phyloP scores from a whole-genome alignment of 768 basidiomycete genomes.

The Gloeopeniophorella convolvens region DNA sequence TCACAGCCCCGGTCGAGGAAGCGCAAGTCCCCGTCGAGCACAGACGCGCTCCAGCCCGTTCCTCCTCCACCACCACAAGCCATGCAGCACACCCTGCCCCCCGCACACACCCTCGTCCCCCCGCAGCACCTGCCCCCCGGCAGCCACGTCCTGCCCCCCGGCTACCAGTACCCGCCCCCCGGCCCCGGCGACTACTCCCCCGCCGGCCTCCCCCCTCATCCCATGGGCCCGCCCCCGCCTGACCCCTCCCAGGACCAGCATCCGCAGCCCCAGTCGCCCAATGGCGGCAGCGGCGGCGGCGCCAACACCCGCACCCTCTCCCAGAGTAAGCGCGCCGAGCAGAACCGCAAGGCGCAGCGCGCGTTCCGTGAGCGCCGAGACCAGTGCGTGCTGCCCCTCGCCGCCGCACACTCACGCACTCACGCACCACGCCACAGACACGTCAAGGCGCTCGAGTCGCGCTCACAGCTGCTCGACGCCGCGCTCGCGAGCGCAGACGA shows the following conservation, averaged over 20 bases:
- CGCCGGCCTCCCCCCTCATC: slow-evolving; percentile 15
- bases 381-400: slow-evolving; percentile 48
- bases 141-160: slow-evolving; percentile 25
- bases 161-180: slow-evolving; percentile 34
- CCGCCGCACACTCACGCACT: slow-evolving; percentile 9
- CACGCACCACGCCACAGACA: slow-evolving; percentile 42
- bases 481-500: slow-evolving; percentile 83
- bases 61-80: slow-evolving; percentile 38
- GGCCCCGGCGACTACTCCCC: slow-evolving; percentile 14
- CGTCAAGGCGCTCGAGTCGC: slow-evolving; percentile 80
- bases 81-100: slow-evolving; percentile 26
- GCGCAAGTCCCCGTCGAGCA: slow-evolving; percentile 58
- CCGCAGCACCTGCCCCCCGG: slow-evolving; percentile 20
- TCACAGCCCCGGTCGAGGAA: slow-evolving; percentile 50
- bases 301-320: slow-evolving; percentile 53
- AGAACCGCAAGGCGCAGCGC: slow-evolving; percentile 91
- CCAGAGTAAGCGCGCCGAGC: slow-evolving; percentile 83
- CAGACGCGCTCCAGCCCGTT: slow-evolving; percentile 26
- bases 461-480: slow-evolving; percentile 79
- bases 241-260: slow-evolving; percentile 12
- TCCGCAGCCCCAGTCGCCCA: slow-evolving; percentile 16
- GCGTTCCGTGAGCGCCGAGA: slow-evolving; percentile 88
- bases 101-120: slow-evolving; percentile 24
- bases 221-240: slow-evolving; percentile 8
- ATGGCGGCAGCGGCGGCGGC: slow-evolving; percentile 3